A percentile compares a stretch with the other conserved stretches of the same genome.
phyloP scores from a whole-genome alignment of 768 basidiomycete species.

The Phanerochaete sordida region DNA sequence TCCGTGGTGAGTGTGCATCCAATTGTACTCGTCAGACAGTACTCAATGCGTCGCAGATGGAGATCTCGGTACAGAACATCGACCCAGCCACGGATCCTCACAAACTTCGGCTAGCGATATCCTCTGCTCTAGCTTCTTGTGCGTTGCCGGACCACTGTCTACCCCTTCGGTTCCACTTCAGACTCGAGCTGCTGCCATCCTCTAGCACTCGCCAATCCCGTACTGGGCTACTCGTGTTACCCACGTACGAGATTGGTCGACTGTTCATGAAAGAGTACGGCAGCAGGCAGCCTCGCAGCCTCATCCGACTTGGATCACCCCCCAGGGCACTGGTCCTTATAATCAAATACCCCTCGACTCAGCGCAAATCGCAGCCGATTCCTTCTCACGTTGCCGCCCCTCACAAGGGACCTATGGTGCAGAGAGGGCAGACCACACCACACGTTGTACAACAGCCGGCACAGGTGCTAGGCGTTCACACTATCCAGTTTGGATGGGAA shows the following conservation, averaged over 20 bases:
- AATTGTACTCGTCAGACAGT: no score
- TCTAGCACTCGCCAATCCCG: not conserved
- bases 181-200: slow-evolving; percentile 45
- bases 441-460: not conserved
- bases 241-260: slow-evolving; percentile 33
- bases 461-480: slow-evolving; percentile 28
- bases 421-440: not conserved
- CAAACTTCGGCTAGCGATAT: slow-evolving; percentile 29
- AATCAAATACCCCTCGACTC: slow-evolving; percentile 7
- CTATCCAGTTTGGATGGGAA: slow-evolving; percentile 59
- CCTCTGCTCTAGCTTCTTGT: slow-evolving; percentile 37
- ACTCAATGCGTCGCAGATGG: no score
- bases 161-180: slow-evolving; percentile 44
- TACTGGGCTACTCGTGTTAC: slow-evolving; percentile 37
- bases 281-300: not conserved
- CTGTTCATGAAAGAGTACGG: slow-evolving; percentile 42
- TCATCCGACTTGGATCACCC: slow-evolving; percentile 25
- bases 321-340: slow-evolving; percentile 26
- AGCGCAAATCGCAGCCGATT: slow-evolving; percentile 31
- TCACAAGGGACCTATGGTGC: slow-evolving; percentile 5
- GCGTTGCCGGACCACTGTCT: slow-evolving; percentile 28
- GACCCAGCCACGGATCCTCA: slow-evolving; percentile 9
- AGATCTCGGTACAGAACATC: slow-evolving; percentile 29
- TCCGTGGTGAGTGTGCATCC: no score
- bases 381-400: slow-evolving; percentile 12